Base-by-base conservation (phyloP, 164 flowering plant genomes). In the Stephania cephalantha region DNA sequence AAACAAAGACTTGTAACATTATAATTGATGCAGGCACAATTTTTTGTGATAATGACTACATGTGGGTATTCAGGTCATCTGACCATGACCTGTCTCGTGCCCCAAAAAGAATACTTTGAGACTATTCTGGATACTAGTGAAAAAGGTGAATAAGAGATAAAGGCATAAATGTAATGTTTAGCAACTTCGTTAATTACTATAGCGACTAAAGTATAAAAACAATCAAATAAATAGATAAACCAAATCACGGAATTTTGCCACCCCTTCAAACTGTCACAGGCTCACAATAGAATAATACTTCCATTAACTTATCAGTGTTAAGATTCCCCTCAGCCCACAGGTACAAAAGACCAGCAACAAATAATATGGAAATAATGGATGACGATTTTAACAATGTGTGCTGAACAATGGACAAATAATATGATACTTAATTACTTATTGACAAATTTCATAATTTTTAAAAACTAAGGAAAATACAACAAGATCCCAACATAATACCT, bases 401-500 rank as follows among this genome's bases (percentile, higher is more conserved):
- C 18, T 17, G 20, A 58, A 48, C n/a, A 13, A 58, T 13, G 20
- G 65, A 7, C 17, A 55, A 13, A 17, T 1, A 58, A 53, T 11
- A 53, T 53, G 61, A 53, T 12, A 25, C 25, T 25, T 25, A 53
- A 53, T 10, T 53, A 53, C 42, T 35, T 35, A 35, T 35, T 17
- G 22, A 17, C 65, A 58, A 17, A 58, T 58, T 6, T 7, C 65
- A 58, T 58, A 58, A n/a, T 5, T 1, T 55, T 58, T 0, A 58
- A 58, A 13, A 58, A 18, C 22, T 58, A 17, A 58, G 15, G 65
- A 58, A n/a, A 58, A 7, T 17, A 18, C 5, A 18, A 58, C 65
- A 58, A 58, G 20, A 58, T 58, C 65, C 65, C 65, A 58, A 58
- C 5, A 18, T 9, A 52, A 58, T 85, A 96, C 99, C 98, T 96